phyloP scores from a whole-genome alignment of 1,139 yeast genomes.

The Casaregolazyma suthepensis region DNA sequence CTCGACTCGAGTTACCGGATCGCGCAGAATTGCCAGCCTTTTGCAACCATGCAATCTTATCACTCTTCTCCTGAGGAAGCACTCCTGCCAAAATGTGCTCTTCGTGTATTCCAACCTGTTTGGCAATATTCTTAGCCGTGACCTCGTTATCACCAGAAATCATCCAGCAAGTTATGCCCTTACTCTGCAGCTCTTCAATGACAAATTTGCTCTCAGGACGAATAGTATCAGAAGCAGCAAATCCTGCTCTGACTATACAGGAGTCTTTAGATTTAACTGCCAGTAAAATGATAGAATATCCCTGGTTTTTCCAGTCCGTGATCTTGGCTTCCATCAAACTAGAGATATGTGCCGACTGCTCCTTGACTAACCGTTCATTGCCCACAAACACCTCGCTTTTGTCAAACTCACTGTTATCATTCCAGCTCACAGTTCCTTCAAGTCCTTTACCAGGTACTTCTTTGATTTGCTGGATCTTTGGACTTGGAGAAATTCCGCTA shows the following conservation, averaged over 20 bases:
- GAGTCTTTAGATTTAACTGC: constrained; percentile 39
- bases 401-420: constrained; percentile 10
- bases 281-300: constrained; percentile 57
- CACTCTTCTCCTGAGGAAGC: constrained; percentile 66
- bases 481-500: constrained; percentile 22
- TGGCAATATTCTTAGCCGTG: constrained; percentile 66
- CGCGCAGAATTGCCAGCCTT: constrained; percentile 25
- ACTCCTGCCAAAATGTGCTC: constrained; percentile 65
- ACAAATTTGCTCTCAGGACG: constrained; percentile 57
- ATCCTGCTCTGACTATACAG: constrained; percentile 40
- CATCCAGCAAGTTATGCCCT: constrained; percentile 62
- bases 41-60: constrained; percentile 51
- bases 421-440: constrained; percentile 36
- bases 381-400: constrained; percentile 48
- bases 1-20: constrained; percentile 22
- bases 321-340: constrained; percentile 31
- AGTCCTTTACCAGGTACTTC: constrained; percentile 58
- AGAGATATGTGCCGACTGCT: constrained; percentile 36
- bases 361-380: constrained; percentile 52
- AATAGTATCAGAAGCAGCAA: constrained; percentile 61
- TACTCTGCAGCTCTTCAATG: constrained; percentile 40
- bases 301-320: constrained; percentile 52
- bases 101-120: constrained; percentile 50
- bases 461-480: constrained; percentile 43
- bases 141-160: constrained; percentile 60